Conservation (phyloP, 345 rosid species). For the Aquilaria yunnanensis region DNA sequence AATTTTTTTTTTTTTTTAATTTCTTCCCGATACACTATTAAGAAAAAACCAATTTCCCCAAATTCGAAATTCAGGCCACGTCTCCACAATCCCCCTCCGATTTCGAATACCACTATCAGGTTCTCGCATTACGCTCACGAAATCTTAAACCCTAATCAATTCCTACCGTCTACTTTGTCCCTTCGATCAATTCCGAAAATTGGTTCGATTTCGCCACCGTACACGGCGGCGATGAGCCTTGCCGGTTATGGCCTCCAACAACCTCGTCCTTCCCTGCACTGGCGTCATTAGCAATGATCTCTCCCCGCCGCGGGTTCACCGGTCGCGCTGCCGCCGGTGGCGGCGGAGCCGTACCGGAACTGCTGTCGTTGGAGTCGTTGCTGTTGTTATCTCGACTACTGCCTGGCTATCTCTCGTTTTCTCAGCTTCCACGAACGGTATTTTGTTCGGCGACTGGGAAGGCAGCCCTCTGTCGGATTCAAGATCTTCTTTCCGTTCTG, state of each 20-base stretch:
- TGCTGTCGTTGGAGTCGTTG: slow-evolving; percentile 42
- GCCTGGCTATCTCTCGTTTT: slow-evolving; percentile 89
- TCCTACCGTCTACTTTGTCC: too few species aligned
- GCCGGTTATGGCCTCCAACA: slow-evolving; percentile 29
- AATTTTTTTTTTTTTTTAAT: too few species aligned
- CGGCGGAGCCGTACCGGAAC: slow-evolving; percentile 45
- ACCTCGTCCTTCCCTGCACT: slow-evolving; percentile 12
- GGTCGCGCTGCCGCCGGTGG: slow-evolving; percentile 39
- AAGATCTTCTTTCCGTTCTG: slow-evolving; percentile 8
- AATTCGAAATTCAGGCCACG: too few species aligned
- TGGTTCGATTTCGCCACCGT: background rate
- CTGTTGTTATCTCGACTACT: slow-evolving; percentile 57
- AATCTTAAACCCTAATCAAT: too few species aligned
- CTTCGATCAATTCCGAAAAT: too few species aligned
- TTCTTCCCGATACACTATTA: too few species aligned
- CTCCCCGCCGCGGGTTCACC: slow-evolving; percentile 27
- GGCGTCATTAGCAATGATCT: background rate
- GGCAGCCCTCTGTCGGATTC: slow-evolving; percentile 20
- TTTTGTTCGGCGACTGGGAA: slow-evolving; percentile 48
- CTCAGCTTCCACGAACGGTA: slow-evolving; percentile 48
- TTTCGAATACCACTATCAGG: too few species aligned
- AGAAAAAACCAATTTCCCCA: too few species aligned
- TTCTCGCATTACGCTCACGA: too few species aligned
- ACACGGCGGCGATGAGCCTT: slow-evolving; percentile 33
- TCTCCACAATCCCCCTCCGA: too few species aligned